Evolutionary conservation across 495 filamentous ascomycete genomes (phyloP), one percentile per base, ranked within the genome.

Genomic region (Tuber melanosporum): DNA sequence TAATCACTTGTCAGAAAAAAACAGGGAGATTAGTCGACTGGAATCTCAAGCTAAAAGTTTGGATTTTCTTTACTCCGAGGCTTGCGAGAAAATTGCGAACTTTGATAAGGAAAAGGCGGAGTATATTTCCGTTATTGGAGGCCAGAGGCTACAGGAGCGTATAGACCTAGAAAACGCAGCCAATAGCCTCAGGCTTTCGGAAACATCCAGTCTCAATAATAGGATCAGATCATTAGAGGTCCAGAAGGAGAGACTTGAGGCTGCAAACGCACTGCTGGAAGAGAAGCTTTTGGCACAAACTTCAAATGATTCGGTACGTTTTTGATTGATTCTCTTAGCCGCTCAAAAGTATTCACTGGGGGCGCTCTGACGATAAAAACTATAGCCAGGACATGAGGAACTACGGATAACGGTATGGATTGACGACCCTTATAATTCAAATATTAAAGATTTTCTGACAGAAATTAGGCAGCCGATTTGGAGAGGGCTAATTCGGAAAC

Each of bases 191-290:
- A 75, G 80, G 20, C 79, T 82, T 47, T 75, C 62, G 17, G 80
- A 81, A 76, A 78, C 78, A n/a, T 80, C 78, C 15, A 74, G 49
- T 45, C 72, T 81, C 70, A 76, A 82, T 42, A 81, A 81, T 39
- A 79, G 81, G 42, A 81, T 81, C 44, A 81, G 75, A 57, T 73
- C 80, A 41, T 69, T 81, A 9, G 79, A 81, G 42, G 75, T 74
- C 47, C 80, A 81, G 62, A 81, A 81, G 57, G 73, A 79, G 41
- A 81, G 74, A 17, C 45, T 81, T 9, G 80, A 81, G 71, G n/a
- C 44, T 7, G 73, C 78, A 0, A 80, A 80, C 26, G 14, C 26
- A 36, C 57, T 66, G 6, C 57, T 66, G 3, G 57, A 66, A 66
- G 57, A 66, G 17, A 36, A 26, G 26, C 57, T 66, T 36, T 26